A percentile compares a stretch with the other conserved stretches of the same genome.
These are phyloP conservation scores for Centaurea solstitialis DNA, from an alignment of 129 eudicot genomes.

Conservation along the genomic window DNA sequence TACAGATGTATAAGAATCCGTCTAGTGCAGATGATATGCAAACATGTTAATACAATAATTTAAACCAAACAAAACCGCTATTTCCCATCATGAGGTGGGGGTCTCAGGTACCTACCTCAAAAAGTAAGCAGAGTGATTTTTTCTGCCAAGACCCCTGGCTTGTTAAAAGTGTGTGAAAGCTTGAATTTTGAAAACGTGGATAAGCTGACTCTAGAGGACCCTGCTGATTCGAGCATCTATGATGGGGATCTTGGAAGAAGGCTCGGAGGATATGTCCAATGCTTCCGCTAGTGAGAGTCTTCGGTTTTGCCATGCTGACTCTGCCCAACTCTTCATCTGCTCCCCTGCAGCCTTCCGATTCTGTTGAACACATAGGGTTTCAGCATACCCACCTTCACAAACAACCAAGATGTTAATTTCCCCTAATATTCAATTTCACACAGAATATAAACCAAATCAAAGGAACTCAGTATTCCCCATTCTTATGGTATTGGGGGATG, in stretches of 20 bases:
- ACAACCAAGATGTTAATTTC: neutral
- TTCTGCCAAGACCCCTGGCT: neutral
- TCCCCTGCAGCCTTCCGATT: constrained; percentile 81
- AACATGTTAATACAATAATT: no score
- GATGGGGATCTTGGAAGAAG: constrained; percentile 59
- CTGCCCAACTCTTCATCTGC: constrained; percentile 80
- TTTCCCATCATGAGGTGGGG: no score
- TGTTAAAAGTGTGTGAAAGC: neutral
- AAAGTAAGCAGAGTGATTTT: neutral
- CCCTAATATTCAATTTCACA: neutral
- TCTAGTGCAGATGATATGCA: neutral
- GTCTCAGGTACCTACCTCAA: no score
- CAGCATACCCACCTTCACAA: constrained; percentile 85
- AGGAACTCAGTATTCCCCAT: no score
- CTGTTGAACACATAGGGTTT: constrained; percentile 69
- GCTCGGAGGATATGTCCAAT: constrained; percentile 45
- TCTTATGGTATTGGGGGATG: no score
- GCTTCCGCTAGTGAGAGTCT: constrained; percentile 79
- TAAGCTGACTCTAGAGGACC: constrained; percentile 37
- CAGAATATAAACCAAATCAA: neutral
- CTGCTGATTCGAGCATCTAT: constrained; percentile 79
- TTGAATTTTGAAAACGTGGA: neutral
- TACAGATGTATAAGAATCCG: neutral
- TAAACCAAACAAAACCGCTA: neutral
- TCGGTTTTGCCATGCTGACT: constrained; percentile 68